phyloP scores from a whole-genome alignment of 164 flowering plant genomes.

The Tetracentron sinense region DNA sequence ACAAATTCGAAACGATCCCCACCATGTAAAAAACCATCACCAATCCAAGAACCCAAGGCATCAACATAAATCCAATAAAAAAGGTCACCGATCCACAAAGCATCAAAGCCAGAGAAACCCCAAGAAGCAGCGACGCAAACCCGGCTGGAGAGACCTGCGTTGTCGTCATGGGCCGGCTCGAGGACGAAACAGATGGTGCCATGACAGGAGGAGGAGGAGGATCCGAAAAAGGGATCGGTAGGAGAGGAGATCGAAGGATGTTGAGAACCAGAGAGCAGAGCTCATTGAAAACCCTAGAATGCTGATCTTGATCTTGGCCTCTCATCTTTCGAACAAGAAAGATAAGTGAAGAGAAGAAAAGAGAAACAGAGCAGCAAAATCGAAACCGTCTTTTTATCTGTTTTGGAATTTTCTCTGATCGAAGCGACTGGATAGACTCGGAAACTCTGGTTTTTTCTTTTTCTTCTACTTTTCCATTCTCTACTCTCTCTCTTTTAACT shows the following conservation, averaged over 20 bases:
- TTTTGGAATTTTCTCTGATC: too few relatives aligned
- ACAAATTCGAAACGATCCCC: slow-evolving; percentile 49
- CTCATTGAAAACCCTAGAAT: slow-evolving; percentile 45
- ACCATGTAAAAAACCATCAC: slow-evolving; percentile 55
- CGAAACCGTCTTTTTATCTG: too few relatives aligned
- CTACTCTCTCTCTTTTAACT: too few relatives aligned
- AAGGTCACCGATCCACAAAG: slow-evolving; percentile 75
- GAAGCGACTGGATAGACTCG: too few relatives aligned
- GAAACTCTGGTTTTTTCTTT: too few relatives aligned
- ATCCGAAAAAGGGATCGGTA: slow-evolving; percentile 34
- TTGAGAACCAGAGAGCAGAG: too few relatives aligned
- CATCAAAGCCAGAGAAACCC: slow-evolving; percentile 54
- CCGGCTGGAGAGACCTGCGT: slow-evolving; percentile 60
- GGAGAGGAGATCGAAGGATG: slow-evolving; percentile 54
- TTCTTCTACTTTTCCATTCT: too few relatives aligned
- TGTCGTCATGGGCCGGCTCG: slow-evolving; percentile 9
- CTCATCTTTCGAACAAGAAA: slow-evolving; percentile 19
- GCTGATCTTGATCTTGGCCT: slow-evolving; percentile 42
- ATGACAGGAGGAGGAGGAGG: slow-evolving; percentile 1
- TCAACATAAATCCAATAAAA: slow-evolving; percentile 65
- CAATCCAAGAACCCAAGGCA: slow-evolving; percentile 76
- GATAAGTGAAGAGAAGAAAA: too few relatives aligned
- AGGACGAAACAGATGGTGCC: slow-evolving; percentile 4
- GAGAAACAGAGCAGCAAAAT: too few relatives aligned
- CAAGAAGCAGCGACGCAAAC: slow-evolving; percentile 60